Evolutionary conservation across 768 basidiomycete genomes (phyloP).

Genomic region (Cystobasidium ongulense): DNA sequence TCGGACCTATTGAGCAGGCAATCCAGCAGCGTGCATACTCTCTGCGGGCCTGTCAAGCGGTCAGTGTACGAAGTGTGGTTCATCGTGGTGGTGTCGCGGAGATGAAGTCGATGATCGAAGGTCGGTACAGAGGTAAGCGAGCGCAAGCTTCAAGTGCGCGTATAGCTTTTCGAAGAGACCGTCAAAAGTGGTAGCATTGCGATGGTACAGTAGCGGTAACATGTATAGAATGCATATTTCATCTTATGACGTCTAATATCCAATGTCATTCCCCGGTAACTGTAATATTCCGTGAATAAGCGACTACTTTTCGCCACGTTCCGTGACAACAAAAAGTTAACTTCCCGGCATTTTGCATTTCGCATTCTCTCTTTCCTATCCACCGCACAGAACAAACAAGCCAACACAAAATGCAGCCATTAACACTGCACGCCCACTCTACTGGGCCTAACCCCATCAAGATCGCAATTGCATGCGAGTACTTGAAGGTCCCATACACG

Average conservation of each 20-base stretch:
- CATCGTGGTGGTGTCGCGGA: background rate
- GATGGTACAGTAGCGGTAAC: too few relatives aligned
- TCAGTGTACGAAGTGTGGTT: conserved; percentile 7
- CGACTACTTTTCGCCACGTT: too few relatives aligned
- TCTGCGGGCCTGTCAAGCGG: background rate
- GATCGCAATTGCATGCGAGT: background rate
- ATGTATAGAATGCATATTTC: too few relatives aligned
- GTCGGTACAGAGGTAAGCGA: background rate
- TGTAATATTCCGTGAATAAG: too few relatives aligned
- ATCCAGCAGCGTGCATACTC: background rate
- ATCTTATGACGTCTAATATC: too few relatives aligned
- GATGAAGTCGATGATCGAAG: too few relatives aligned
- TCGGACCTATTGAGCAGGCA: background rate
- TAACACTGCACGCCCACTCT: background rate
- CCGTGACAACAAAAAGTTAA: too few relatives aligned
- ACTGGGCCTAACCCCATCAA: background rate
- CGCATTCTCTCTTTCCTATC: background rate
- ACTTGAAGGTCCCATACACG: background rate
- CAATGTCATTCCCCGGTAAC: too few relatives aligned
- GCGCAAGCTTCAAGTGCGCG: too few relatives aligned
- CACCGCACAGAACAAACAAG: background rate
- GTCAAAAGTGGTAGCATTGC: too few relatives aligned
- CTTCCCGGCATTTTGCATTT: too few relatives aligned
- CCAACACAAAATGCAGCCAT: background rate
- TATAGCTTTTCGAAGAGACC: too few relatives aligned